phyloP scores from a whole-genome alignment of 2,329 filamentous ascomycete genomes.

The Botrytis fabae region DNA sequence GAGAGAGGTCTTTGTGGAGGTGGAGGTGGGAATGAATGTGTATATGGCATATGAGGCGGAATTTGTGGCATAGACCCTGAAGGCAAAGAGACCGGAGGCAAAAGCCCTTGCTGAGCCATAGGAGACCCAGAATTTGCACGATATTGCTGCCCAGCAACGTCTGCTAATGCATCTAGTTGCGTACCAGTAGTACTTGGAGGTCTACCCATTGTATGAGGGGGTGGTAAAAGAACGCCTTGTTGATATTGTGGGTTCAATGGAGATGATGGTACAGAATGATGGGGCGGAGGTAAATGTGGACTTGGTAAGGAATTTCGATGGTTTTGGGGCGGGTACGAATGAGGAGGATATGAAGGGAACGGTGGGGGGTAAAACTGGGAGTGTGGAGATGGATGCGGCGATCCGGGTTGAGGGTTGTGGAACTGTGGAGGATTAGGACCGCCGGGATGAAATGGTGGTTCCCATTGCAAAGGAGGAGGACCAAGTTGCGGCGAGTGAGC shows the following conservation, averaged over 20 bases:
- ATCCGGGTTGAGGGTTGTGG: constrained; percentile 25
- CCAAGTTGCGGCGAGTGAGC: constrained; percentile 26
- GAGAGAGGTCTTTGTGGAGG: constrained; percentile 32
- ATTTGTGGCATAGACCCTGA: constrained; percentile 13
- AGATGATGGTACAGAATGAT: constrained; percentile 39
- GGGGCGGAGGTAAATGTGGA: constrained; percentile 36
- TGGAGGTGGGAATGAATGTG: constrained; percentile 31
- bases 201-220: constrained; percentile 30
- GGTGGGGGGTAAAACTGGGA: constrained; percentile 24
- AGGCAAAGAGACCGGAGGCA: constrained; percentile 20
- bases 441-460: constrained; percentile 34
- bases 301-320: constrained; percentile 34
- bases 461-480: constrained; percentile 32
- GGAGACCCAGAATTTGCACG: constrained; percentile 36
- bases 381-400: constrained; percentile 23
- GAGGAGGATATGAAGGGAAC: constrained; percentile 23
- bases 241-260: constrained; percentile 34
- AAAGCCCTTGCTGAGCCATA: constrained; percentile 33
- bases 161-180: constrained; percentile 38
- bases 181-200: constrained; percentile 33
- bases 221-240: constrained; percentile 34
- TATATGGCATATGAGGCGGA: constrained; percentile 24
- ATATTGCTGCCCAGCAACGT: constrained; percentile 40
- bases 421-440: constrained; percentile 23
- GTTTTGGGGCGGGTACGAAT: constrained; percentile 26